phyloP scores from a whole-genome alignment of 805 yeast genomes.

The Starmerella bombicola region DNA sequence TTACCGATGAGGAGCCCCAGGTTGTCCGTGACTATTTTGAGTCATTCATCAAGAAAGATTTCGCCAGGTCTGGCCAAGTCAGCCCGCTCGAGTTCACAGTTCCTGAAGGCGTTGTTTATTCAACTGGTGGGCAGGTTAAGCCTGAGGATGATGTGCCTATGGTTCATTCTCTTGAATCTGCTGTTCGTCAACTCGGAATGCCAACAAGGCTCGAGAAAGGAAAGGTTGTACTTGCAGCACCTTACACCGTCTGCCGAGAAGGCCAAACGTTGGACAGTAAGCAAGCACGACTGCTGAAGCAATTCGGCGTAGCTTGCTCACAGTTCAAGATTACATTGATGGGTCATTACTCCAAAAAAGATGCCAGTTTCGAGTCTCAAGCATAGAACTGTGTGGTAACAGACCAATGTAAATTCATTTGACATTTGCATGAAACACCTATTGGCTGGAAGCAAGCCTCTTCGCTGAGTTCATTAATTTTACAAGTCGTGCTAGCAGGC shows the following conservation, averaged over 20 bases:
- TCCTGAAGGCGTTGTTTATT: slow-evolving; percentile 83
- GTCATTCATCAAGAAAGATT: slow-evolving; percentile 67
- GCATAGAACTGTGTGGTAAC: too few relatives aligned
- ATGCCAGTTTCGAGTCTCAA: slow-evolving; percentile 18
- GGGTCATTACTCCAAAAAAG: slow-evolving; percentile 56
- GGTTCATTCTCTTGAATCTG: slow-evolving; percentile 91
- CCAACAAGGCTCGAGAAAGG: slow-evolving; percentile 88
- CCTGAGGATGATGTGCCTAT: slow-evolving; percentile 89
- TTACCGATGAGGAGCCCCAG: slow-evolving; percentile 78
- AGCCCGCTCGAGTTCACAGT: slow-evolving; percentile 74
- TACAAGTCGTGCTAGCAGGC: too few relatives aligned
- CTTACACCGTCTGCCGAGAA: slow-evolving; percentile 64
- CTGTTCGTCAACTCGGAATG: slow-evolving; percentile 76
- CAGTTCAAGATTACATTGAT: slow-evolving; percentile 71
- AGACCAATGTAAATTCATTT: too few relatives aligned
- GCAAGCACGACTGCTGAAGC: slow-evolving; percentile 83
- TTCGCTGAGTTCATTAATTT: too few relatives aligned
- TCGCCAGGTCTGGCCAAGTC: slow-evolving; percentile 74
- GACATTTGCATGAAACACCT: too few relatives aligned
- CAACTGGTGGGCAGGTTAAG: slow-evolving; percentile 89
- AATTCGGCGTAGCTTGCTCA: slow-evolving; percentile 89
- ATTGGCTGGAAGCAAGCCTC: too few relatives aligned
- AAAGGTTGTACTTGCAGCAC: slow-evolving; percentile 63
- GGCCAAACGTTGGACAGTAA: slow-evolving; percentile 78
- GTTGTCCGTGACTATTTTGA: slow-evolving; percentile 84